Evolutionary conservation across 148 eudicot genomes (phyloP).

Genomic region (Rhododendron mucronatum): DNA sequence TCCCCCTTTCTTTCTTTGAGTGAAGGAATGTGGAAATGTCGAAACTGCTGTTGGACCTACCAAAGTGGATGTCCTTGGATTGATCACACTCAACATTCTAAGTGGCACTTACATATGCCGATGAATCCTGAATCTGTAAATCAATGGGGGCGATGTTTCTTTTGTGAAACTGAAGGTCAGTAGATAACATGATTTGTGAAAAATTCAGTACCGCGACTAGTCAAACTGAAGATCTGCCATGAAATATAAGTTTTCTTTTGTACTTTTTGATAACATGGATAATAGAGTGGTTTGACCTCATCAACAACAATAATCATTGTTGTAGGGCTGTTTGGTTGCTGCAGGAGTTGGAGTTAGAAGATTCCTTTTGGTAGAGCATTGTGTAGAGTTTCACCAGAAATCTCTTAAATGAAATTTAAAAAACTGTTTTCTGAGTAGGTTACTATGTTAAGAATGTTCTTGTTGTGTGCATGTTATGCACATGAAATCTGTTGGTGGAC

Average conservation of each 20-base stretch:
- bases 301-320: not conserved
- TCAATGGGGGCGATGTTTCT: conserved; percentile 21
- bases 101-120: conserved; percentile 28
- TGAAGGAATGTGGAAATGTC: conserved; percentile 53
- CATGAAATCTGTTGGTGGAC: not conserved
- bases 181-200: conserved; percentile 8
- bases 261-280: not conserved
- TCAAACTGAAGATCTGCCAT: not conserved
- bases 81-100: conserved; percentile 24
- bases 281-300: not conserved
- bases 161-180: conserved; percentile 35
- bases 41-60: conserved; percentile 46
- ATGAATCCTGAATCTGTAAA: conserved; percentile 25
- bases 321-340: not conserved
- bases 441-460: not conserved
- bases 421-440: not conserved
- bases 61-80: conserved; percentile 27
- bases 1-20: conserved; percentile 2
- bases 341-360: not conserved
- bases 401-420: not conserved
- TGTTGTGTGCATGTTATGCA: not conserved
- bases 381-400: not conserved
- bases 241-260: not conserved
- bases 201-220: not conserved
- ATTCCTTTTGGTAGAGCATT: not conserved